These are phyloP conservation scores for Aurifilum marmelostoma DNA, from an alignment of 2,329 filamentous ascomycete species.

Conservation along the genomic window DNA sequence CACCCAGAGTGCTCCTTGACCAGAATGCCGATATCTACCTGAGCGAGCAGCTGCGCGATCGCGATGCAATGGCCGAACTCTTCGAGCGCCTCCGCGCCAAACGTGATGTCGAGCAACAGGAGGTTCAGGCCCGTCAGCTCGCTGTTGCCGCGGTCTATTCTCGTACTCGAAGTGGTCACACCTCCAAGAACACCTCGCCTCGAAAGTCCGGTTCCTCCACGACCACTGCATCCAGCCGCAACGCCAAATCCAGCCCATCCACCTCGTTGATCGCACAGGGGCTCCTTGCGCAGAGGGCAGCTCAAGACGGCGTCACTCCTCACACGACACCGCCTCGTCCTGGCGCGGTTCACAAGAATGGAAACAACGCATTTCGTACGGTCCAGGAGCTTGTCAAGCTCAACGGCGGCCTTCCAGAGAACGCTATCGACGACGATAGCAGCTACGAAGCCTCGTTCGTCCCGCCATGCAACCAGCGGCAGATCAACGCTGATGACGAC, in stretches of 20 bases:
- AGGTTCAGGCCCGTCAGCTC: conserved; percentile 17
- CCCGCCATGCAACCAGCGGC: not conserved
- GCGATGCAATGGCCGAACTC: not conserved
- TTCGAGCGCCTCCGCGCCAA: not conserved
- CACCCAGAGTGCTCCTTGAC: conserved; percentile 10
- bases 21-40: conserved; percentile 4
- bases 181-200: conserved; percentile 1
- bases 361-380: conserved; percentile 5
- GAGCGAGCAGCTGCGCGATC: conserved; percentile 17
- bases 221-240: conserved; percentile 18
- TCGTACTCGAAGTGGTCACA: not conserved
- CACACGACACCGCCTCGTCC: conserved; percentile 25
- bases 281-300: conserved; percentile 15
- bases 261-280: conserved; percentile 25
- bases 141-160: not conserved
- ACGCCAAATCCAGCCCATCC: conserved; percentile 18
- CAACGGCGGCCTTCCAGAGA: conserved; percentile 27
- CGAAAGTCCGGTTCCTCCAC: conserved; percentile 19
- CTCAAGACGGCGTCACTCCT: conserved; percentile 22
- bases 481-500: conserved; percentile 9
- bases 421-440: conserved; percentile 19
- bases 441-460: conserved; percentile 16
- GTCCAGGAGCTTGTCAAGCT: conserved; percentile 21
- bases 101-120: conserved; percentile 12
- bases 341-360: not conserved